Evolutionary conservation across 2,329 filamentous ascomycete genomes (phyloP), one percentile per base, ranked within the genome.

Genomic region (Colletotrichum sp.): DNA sequence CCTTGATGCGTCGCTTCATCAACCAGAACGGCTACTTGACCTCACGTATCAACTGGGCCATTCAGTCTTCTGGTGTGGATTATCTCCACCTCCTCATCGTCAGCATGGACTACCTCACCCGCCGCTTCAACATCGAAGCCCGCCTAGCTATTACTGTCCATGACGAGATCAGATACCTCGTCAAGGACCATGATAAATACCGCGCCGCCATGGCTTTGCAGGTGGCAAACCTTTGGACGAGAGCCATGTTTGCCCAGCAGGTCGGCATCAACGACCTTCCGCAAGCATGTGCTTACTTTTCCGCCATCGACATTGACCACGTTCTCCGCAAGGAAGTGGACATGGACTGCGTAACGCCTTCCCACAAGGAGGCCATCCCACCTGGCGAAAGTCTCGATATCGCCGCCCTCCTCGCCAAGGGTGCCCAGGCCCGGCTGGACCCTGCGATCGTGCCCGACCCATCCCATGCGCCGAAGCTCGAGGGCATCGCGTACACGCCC

Each of bases 311-410:
- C 82, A 95, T 99, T 78, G 97, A 99, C 82, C 93, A 95, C 80
- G 96, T 99, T 4, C 89, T 99, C n/a, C 92, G 97, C 68, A 99
- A 99, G 83, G 97, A 99, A 84, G 98, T 99, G 6, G 94, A 99
- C 83, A 98, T 99, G 95, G 95, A 98, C 81, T 99, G 97, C 83
- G 86, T 99, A 59, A 99, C 97, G 0, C 97, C 97, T 1, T 97
- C 94, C 59, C 95, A 99, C 83, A 90, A 91, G 0, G 89, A 90
- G 1, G 89, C 93, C 34, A 99, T 99, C 57, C 90, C 95, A 0
- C 94, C 93, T 3, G 97, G 98, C 43, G 96, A 99, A 85, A 96
- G 92, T 76, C 84, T 99, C 10, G 96, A 98, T 82, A 98, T 99
- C 71, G 82, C 85, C 4, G 85, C 93, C n/a, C 90, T 99, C 1